phyloP scores from a whole-genome alignment of 108 stramenopile genomes.

The Cyclotella baltica region DNA sequence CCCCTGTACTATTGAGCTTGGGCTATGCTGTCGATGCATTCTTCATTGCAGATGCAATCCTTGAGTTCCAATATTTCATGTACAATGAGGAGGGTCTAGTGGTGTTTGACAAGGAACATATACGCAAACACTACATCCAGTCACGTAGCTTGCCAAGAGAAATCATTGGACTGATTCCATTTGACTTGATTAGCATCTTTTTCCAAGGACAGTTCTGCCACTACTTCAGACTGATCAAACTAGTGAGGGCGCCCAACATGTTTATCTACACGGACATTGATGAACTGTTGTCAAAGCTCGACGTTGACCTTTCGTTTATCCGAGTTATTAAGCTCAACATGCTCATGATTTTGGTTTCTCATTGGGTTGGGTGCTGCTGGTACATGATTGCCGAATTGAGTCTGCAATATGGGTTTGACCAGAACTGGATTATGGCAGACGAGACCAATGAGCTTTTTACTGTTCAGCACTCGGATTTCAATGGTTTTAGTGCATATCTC shows the following conservation, averaged over 20 bases:
- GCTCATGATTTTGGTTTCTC: slow-evolving; percentile 46
- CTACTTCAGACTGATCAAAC: slow-evolving; percentile 38
- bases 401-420: slow-evolving; percentile 6
- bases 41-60: slow-evolving; percentile 33
- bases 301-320: slow-evolving; percentile 58
- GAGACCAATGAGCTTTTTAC: slow-evolving; percentile 35
- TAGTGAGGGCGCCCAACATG: slow-evolving; percentile 39
- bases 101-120: slow-evolving; percentile 26
- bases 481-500: slow-evolving; percentile 47
- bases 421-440: slow-evolving; percentile 47
- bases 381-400: slow-evolving; percentile 33
- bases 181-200: slow-evolving; percentile 32
- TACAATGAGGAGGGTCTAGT: slow-evolving; percentile 48
- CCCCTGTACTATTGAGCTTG: slow-evolving; percentile 21
- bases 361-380: slow-evolving; percentile 57
- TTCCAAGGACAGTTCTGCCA: slow-evolving; percentile 23
- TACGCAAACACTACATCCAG: slow-evolving; percentile 38
- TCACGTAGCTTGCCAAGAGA: slow-evolving; percentile 22
- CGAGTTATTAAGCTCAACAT: slow-evolving; percentile 48
- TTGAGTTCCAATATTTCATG: slow-evolving; percentile 47
- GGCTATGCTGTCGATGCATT: slow-evolving; percentile 44
- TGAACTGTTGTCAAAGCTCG: slow-evolving; percentile 50
- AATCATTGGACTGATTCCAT: slow-evolving; percentile 33
- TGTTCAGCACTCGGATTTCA: slow-evolving; percentile 40
- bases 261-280: slow-evolving; percentile 31